Evolutionary conservation across 495 filamentous ascomycete genomes (phyloP).

Genomic region (Xanthoparmelia taractica): DNA sequence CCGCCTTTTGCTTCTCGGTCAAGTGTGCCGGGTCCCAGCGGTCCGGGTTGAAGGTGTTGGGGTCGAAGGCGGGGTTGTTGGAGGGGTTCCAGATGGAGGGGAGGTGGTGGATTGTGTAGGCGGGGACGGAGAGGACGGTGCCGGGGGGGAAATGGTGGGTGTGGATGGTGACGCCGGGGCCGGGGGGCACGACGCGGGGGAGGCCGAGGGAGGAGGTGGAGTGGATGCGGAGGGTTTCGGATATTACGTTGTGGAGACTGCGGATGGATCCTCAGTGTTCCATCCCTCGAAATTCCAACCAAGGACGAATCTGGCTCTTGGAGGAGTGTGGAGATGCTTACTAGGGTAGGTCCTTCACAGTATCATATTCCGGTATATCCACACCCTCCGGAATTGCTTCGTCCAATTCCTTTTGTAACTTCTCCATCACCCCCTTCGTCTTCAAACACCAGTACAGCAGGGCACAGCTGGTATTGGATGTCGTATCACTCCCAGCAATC

Average conservation of each 20-base stretch:
- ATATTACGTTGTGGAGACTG: constrained; percentile 66
- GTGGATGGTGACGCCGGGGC: constrained; percentile 44
- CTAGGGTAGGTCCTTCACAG: constrained; percentile 71
- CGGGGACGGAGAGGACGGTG: constrained; percentile 74
- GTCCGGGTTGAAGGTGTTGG: constrained; percentile 75
- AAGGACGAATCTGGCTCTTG: background rate
- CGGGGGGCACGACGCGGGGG: constrained; percentile 66
- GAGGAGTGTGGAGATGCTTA: constrained; percentile 28
- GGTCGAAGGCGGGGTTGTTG: constrained; percentile 30
- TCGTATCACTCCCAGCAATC: constrained; percentile 87
- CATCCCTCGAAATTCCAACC: background rate
- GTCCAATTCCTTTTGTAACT: constrained; percentile 68
- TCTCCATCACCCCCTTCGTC: constrained; percentile 63
- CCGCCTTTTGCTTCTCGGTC: constrained; percentile 60
- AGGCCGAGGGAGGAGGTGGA: constrained; percentile 83
- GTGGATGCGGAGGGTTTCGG: constrained; percentile 86
- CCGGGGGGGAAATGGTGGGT: constrained; percentile 63
- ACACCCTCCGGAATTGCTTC: constrained; percentile 51
- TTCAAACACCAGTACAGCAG: constrained; percentile 67
- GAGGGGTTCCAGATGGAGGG: constrained; percentile 74
- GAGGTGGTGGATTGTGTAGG: constrained; percentile 82
- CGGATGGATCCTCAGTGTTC: background rate
- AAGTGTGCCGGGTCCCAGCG: constrained; percentile 54
- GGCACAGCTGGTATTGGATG: constrained; percentile 81
- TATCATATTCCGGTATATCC: constrained; percentile 60